Evolutionary conservation across 1,139 yeast genomes (phyloP).

Genomic region (Diutina rugosa): DNA sequence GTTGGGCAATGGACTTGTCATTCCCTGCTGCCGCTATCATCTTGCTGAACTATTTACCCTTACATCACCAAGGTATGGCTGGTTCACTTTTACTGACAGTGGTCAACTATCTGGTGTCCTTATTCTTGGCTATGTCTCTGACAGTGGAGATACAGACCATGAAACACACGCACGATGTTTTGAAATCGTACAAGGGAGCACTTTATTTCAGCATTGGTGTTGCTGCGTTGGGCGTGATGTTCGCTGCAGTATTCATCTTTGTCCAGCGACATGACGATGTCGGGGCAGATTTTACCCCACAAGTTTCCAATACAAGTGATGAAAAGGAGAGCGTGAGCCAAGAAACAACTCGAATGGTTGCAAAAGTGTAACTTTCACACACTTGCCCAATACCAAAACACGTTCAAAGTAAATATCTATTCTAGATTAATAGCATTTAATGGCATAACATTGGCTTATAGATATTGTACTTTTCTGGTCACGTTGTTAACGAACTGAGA

Average conservation of each 20-base stretch:
- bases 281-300: not conserved
- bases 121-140: slow-evolving; percentile 55
- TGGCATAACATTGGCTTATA: not conserved
- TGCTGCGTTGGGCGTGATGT: slow-evolving; percentile 21
- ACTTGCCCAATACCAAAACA: not conserved
- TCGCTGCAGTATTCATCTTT: slow-evolving; percentile 17
- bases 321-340: not conserved
- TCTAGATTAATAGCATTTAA: not conserved
- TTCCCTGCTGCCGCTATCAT: slow-evolving; percentile 51
- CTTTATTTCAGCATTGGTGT: slow-evolving; percentile 27
- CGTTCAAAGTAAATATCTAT: not conserved
- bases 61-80: slow-evolving; percentile 48
- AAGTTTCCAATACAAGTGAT: not conserved
- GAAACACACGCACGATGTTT: slow-evolving; percentile 7
- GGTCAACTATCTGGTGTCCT: slow-evolving; percentile 49
- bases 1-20: slow-evolving; percentile 55
- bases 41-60: slow-evolving; percentile 36
- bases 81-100: slow-evolving; percentile 50
- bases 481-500: too few relatives aligned
- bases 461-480: too few relatives aligned
- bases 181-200: slow-evolving; percentile 31
- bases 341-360: not conserved
- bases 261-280: slow-evolving; percentile 9
- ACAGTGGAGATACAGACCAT: slow-evolving; percentile 33
- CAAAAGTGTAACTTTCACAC: not conserved